These are phyloP conservation scores for Coemansia sp. DNA, from an alignment of 192 early-diverging fungal species.

Conservation along the genomic window DNA sequence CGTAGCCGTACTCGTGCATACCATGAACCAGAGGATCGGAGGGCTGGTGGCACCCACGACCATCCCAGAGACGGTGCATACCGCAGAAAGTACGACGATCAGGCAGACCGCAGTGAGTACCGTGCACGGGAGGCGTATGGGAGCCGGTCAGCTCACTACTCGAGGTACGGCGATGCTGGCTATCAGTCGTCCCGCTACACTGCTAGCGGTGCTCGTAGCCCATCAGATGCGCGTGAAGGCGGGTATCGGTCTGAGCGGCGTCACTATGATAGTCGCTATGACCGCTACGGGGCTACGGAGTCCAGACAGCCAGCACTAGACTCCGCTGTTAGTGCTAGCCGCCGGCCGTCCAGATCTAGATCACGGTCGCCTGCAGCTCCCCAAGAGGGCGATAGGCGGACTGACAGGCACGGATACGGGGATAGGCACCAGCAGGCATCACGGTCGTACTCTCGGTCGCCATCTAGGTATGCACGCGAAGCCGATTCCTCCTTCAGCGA, in stretches of 20 bases:
- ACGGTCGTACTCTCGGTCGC: slow-evolving; percentile 28
- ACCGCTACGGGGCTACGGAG: slow-evolving; percentile 13
- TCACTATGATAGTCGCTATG: slow-evolving; percentile 26
- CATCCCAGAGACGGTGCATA: slow-evolving; percentile 13
- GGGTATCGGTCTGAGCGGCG: slow-evolving; percentile 35
- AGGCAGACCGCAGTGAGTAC: slow-evolving; percentile 25
- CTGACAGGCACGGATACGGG: slow-evolving; percentile 7
- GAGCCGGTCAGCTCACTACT: slow-evolving; percentile 17
- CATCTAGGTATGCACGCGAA: slow-evolving; percentile 9
- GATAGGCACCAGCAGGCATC: slow-evolving; percentile 13
- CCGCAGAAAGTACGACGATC: slow-evolving; percentile 33
- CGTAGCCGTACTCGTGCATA: slow-evolving; percentile 13
- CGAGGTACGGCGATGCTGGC: slow-evolving; percentile 17
- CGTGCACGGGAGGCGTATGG: slow-evolving; percentile 18
- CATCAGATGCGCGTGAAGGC: slow-evolving; percentile 17
- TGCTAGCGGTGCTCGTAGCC: slow-evolving; percentile 21
- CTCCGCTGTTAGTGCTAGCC: background rate
- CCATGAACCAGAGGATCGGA: slow-evolving; percentile 18
- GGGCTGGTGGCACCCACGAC: slow-evolving; percentile 19
- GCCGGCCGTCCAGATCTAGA: slow-evolving; percentile 16
- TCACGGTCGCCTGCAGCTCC: slow-evolving; percentile 22
- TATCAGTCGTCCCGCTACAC: slow-evolving; percentile 20
- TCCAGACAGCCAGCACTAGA: background rate
- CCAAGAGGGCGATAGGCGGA: slow-evolving; percentile 16
- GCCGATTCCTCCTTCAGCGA: slow-evolving; percentile 1